These are phyloP conservation scores for Triticum turgidum DNA, from an alignment of 176 grass and related monocot genomes.

Conservation along the genomic window DNA sequence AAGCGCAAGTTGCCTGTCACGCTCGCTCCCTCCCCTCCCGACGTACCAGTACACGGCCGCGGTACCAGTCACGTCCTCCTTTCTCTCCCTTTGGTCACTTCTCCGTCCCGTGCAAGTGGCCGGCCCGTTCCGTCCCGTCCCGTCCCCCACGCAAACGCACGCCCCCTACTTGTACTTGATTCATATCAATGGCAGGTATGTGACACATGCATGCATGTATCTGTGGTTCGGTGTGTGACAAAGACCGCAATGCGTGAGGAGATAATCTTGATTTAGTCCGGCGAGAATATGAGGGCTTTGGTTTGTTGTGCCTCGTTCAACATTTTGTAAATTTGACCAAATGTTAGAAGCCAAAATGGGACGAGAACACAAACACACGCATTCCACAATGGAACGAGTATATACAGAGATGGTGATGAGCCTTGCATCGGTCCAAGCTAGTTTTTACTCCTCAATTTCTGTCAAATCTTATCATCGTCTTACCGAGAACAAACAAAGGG, in stretches of 20 bases:
- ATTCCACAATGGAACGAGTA: neutral
- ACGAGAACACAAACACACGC: neutral
- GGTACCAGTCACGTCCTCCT: no score
- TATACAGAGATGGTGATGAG: neutral
- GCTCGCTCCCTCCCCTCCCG: no score
- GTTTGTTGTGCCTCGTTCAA: neutral
- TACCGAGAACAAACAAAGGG: neutral
- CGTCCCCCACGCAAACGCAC: no score
- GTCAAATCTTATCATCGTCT: neutral
- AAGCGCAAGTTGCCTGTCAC: neutral
- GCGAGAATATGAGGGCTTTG: neutral
- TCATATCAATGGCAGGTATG: no score
- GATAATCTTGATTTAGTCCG: neutral
- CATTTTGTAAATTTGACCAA: neutral
- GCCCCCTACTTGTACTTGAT: no score
- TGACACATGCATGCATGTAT: no score
- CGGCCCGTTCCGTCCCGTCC: no score
- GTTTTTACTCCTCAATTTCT: neutral
- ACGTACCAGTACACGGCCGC: no score
- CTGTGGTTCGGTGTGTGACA: no score
- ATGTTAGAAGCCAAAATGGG: neutral
- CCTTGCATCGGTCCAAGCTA: neutral
- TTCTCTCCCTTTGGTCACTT: no score
- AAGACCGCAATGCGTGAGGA: no score
- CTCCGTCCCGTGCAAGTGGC: no score